phyloP scores from a whole-genome alignment of 257 asterid genomes.

The Buddleja alternifolia region DNA sequence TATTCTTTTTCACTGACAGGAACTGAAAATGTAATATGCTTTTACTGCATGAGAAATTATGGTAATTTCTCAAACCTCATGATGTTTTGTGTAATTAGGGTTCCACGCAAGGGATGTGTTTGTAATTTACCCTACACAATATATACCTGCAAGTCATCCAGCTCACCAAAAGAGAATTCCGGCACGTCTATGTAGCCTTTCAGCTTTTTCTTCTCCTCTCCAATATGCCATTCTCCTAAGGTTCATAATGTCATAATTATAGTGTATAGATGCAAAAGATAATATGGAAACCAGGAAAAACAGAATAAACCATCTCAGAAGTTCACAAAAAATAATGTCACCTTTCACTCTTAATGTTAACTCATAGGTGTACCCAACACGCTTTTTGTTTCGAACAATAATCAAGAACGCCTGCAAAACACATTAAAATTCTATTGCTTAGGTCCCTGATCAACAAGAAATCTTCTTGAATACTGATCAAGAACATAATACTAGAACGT shows the following conservation, averaged over 20 bases:
- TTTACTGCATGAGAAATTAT: no score
- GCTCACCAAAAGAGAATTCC: constrained; percentile 91
- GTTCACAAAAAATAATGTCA: constrained; percentile 27
- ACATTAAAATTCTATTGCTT: no score
- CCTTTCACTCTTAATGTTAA: constrained; percentile 75
- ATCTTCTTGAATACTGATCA: no score
- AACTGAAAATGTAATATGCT: no score
- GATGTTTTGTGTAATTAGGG: no score
- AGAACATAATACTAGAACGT: neutral
- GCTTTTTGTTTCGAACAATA: constrained; percentile 88
- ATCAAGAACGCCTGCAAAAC: constrained; percentile 81
- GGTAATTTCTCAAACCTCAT: no score
- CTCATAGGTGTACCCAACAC: constrained; percentile 94
- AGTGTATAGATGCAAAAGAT: neutral
- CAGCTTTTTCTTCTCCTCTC: constrained; percentile 67
- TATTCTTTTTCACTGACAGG: no score
- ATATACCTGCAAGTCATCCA: constrained; percentile 91
- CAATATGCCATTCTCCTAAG: constrained; percentile 85
- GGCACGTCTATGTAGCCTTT: constrained; percentile 49
- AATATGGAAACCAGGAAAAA: neutral
- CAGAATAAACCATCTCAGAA: neutral
- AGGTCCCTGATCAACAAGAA: no score
- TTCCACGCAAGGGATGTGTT: no score
- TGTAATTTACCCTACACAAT: no score
- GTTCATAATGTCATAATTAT: neutral